Evolutionary conservation across 2,329 filamentous ascomycete genomes (phyloP), one percentile per base, ranked within the genome.

Genomic region (Xylaria sp.): DNA sequence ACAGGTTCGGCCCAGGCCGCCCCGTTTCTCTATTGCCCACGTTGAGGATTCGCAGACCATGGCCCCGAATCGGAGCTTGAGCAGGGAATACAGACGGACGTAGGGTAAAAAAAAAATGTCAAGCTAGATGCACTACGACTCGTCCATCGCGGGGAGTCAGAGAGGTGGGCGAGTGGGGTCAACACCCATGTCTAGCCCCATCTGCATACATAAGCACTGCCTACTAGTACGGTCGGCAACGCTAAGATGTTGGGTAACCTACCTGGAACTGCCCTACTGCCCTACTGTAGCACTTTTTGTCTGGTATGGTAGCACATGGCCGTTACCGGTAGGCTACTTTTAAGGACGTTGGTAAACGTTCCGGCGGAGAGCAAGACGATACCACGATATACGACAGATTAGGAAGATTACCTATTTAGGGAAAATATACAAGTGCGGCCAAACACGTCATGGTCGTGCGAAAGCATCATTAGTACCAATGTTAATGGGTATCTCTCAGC

Each of bases 41-140:
- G 51, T 56, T n/a, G 56, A 64, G 41, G 41, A 32, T 62, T 64
- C 41, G 41, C 32, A 12, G 50, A 39, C 55, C 25, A 20, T 61
- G 23, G 56, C 64, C 70, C 68, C 62, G 70, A 70, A 70, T 70
- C 68, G 68, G 68, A 70, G 68, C 70, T 70, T 61, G 64, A 39
- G 37, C 63, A 63, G 58, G 61, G 55, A 60, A 41, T 46, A 18
- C 28, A 56, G 34, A 46, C 65, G 46, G 46, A n/a, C 20, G n/a
- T 41, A 50, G 34, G 57, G 34, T 44, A 28, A 25, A 41, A 56
- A 66, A 66, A 69, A 28, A 28, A 28, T 3, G 28, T 28, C 28
- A 28, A 28, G 28, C 28, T 28, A 28, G 28, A 28, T 28, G 28
- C 18, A 48, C 23, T 56, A 37, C 66, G 66, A 65, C 66, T 68